Percentiles rank a stretch among this genome's conserved stretches.
phyloP scores from a whole-genome alignment of 495 filamentous ascomycete genomes.

The Aspergillus bridgeri region DNA sequence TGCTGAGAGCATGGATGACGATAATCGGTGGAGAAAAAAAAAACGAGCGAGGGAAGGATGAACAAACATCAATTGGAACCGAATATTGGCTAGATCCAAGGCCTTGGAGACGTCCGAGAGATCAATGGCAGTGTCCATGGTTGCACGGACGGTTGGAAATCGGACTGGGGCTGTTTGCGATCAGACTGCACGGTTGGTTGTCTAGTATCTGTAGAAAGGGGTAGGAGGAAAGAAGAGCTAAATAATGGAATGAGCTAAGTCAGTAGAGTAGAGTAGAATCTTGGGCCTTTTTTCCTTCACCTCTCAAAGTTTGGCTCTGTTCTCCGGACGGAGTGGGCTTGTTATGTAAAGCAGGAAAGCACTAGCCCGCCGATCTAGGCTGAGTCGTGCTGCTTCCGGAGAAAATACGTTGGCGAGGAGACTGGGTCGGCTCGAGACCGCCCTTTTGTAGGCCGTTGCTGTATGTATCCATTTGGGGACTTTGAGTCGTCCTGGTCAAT shows the following conservation, averaged over 20 bases:
- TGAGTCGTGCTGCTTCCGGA: not conserved
- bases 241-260: not conserved
- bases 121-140: constrained; percentile 90
- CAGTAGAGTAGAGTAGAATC: too few species aligned
- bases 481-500: not conserved
- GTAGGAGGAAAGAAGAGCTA: not conserved
- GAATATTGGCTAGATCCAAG: constrained; percentile 86
- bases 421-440: not conserved
- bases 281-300: not conserved
- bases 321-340: not conserved
- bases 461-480: not conserved
- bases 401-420: not conserved
- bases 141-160: constrained; percentile 2
- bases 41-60: not conserved
- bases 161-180: not conserved
- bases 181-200: not conserved
- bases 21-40: not conserved
- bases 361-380: not conserved
- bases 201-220: not conserved
- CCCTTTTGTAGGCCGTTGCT: not conserved
- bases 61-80: constrained; percentile 88
- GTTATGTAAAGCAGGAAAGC: not conserved
- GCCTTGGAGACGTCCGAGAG: constrained; percentile 78
- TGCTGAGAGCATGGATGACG: constrained; percentile 13
- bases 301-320: not conserved